Conservation (phyloP, 192 early-diverging fungal species). For the Mortierella antarctica region DNA sequence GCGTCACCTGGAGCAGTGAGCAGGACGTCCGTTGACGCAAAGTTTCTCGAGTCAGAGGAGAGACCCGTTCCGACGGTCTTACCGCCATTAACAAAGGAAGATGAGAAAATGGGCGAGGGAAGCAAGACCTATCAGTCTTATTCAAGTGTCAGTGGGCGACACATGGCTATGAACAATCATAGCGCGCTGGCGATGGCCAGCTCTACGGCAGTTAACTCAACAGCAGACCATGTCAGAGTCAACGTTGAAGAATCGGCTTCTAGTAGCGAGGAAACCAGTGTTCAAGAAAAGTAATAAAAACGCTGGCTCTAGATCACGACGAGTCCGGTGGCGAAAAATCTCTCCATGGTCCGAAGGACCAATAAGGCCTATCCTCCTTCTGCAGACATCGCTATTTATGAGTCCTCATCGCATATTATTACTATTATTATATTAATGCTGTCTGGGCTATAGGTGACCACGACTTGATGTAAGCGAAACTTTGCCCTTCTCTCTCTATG, state of each 20-base stretch:
- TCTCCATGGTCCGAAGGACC: too few relatives aligned
- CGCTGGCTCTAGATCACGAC: too few relatives aligned
- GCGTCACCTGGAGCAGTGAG: background rate
- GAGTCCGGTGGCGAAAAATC: too few relatives aligned
- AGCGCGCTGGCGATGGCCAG: background rate
- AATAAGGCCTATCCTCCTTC: too few relatives aligned
- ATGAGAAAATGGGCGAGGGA: conserved; percentile 42
- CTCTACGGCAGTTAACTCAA: background rate
- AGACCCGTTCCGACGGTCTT: background rate
- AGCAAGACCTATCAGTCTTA: conserved; percentile 25
- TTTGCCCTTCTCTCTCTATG: background rate
- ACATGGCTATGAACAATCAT: background rate
- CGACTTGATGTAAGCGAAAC: conserved; percentile 7
- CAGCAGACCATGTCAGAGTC: conserved; percentile 20
- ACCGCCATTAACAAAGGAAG: conserved; percentile 36
- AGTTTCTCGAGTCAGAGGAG: background rate
- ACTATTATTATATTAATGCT: too few relatives aligned
- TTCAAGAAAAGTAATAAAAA: too few relatives aligned
- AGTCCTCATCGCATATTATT: conserved; percentile 8
- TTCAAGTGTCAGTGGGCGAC: background rate
- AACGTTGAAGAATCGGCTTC: conserved; percentile 8
- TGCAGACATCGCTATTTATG: too few relatives aligned
- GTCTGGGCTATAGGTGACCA: conserved; percentile 5
- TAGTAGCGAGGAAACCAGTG: background rate
- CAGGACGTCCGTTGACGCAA: background rate